These are phyloP conservation scores for Scedosporium minutisporum DNA, from an alignment of 2,329 filamentous ascomycete species.

Conservation along the genomic window DNA sequence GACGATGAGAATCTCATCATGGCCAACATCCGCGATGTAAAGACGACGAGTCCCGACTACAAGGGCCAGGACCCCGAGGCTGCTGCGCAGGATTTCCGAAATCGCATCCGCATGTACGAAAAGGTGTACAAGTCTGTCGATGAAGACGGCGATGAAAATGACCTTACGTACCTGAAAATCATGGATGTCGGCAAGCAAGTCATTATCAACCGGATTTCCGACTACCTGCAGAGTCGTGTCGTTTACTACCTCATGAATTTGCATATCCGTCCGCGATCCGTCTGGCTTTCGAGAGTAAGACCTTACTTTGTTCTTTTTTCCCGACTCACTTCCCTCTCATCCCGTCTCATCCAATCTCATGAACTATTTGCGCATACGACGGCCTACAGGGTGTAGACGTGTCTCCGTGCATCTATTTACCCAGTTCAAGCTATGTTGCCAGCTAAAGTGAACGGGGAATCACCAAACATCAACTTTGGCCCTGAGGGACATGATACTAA, in stretches of 20 bases:
- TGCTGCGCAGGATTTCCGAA: slow-evolving; percentile 83
- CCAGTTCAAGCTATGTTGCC: too few species aligned
- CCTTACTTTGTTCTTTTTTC: slow-evolving; percentile 12
- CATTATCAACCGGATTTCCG: slow-evolving; percentile 94
- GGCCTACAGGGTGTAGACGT: neutral
- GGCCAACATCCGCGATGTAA: slow-evolving; percentile 96
- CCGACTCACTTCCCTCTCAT: neutral
- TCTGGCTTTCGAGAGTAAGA: slow-evolving; percentile 85
- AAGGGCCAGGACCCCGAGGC: slow-evolving; percentile 85
- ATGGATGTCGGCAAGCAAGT: slow-evolving; percentile 94
- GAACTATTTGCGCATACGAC: neutral
- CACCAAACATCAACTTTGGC: too few species aligned
- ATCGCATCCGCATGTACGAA: slow-evolving; percentile 94
- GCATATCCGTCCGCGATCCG: slow-evolving; percentile 90
- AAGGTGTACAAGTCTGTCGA: slow-evolving; percentile 93
- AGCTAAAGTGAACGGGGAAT: too few species aligned
- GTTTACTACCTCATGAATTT: slow-evolving; percentile 99
- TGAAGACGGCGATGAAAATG: slow-evolving; percentile 65
- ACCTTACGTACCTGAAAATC: slow-evolving; percentile 92
- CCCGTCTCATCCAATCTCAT: too few species aligned
- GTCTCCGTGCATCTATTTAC: neutral
- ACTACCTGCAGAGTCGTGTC: slow-evolving; percentile 91
- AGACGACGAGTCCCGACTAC: slow-evolving; percentile 94
- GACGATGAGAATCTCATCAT: slow-evolving; percentile 94
- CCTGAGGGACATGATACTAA: neutral